Percentiles rank a stretch among this genome's conserved stretches.
Evolutionary conservation across 352 stramenopile species (phyloP).

Genomic region (Phytophthora parvispora): DNA sequence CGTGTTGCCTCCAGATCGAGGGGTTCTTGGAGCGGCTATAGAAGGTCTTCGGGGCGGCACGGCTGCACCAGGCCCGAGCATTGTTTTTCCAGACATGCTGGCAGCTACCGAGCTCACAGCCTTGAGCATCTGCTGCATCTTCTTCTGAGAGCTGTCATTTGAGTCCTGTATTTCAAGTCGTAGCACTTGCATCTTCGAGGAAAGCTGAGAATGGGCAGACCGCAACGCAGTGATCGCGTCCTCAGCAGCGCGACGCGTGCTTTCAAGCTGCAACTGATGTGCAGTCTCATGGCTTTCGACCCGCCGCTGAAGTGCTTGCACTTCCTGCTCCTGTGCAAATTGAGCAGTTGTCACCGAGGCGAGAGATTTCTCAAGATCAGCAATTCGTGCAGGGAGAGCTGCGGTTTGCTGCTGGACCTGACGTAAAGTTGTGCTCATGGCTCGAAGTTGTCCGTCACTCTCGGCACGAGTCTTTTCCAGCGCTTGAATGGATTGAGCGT

Average conservation of each 20-base stretch:
- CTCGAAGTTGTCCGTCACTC: conserved; percentile 19
- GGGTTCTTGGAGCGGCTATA: conserved; percentile 1
- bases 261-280: conserved; percentile 31
- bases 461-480: conserved; percentile 29
- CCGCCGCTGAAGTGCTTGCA: conserved; percentile 24
- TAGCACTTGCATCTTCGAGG: conserved; percentile 56
- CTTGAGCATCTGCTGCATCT: conserved; percentile 45
- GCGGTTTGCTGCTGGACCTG: conserved; percentile 41
- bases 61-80: neutral
- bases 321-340: conserved; percentile 24
- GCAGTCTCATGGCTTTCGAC: conserved; percentile 39
- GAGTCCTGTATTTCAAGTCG: conserved; percentile 52
- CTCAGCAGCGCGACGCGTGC: conserved; percentile 13
- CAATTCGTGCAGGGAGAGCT: conserved; percentile 25
- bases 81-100: conserved; percentile 6
- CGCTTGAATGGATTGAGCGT: conserved; percentile 30
- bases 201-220: conserved; percentile 39
- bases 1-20: conserved; percentile 7
- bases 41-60: conserved; percentile 17
- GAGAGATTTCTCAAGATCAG: conserved; percentile 31
- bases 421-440: conserved; percentile 21
- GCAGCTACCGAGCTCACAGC: conserved; percentile 6
- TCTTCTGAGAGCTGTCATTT: conserved; percentile 30
- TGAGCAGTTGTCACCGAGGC: conserved; percentile 12
- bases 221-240: conserved; percentile 40